Conservation (phyloP, 2,329 filamentous ascomycete genomes). For the Pseudogymnoascus sp. region DNA sequence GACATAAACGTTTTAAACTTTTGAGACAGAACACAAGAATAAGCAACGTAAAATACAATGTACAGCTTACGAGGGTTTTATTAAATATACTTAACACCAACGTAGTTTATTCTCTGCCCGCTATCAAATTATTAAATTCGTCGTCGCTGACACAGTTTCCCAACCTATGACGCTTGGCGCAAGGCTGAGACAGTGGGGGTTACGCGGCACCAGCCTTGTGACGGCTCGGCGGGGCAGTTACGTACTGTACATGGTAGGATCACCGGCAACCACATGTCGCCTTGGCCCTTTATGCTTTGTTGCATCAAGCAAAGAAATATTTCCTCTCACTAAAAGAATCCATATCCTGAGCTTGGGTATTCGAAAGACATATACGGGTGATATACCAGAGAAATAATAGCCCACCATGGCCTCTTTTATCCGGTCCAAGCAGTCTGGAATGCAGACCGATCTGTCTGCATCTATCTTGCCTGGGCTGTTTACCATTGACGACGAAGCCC, state of each 20-base stretch:
- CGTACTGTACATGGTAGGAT: slow-evolving; percentile 1
- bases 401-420: slow-evolving; percentile 73
- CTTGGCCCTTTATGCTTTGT: slow-evolving; percentile 5
- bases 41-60: neutral
- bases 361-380: neutral
- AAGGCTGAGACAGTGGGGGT: neutral
- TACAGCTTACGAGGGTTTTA: too few relatives aligned
- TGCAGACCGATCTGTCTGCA: slow-evolving; percentile 82
- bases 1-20: neutral
- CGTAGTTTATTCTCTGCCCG: neutral
- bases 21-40: neutral
- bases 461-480: slow-evolving; percentile 73
- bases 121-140: neutral
- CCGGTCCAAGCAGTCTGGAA: slow-evolving; percentile 85
- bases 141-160: neutral
- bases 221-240: neutral
- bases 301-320: neutral
- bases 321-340: neutral
- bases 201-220: neutral
- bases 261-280: neutral
- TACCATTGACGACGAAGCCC: slow-evolving; percentile 71
- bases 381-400: neutral
- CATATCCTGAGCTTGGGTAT: neutral
- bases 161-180: neutral
- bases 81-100: neutral